phyloP scores from a whole-genome alignment of 441 rosid genomes.

The Metrosideros polymorpha region DNA sequence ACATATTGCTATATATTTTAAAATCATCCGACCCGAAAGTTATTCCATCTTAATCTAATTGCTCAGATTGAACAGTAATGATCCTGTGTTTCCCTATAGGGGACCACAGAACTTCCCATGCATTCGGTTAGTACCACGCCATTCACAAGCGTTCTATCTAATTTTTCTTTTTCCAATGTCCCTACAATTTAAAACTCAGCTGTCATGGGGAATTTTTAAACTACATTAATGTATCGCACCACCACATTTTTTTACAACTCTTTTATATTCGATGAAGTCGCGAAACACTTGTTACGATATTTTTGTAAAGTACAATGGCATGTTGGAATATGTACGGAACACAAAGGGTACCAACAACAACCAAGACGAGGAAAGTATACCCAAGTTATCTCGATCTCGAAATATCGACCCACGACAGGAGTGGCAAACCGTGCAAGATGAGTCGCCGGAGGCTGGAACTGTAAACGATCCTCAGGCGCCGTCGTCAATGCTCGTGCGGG shows the following conservation, averaged over 20 bases:
- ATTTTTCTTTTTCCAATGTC: neutral
- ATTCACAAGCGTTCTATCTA: neutral
- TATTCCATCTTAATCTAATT: neutral
- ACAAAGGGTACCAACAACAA: neutral
- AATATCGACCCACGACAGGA: neutral
- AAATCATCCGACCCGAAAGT: neutral
- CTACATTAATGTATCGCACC: neutral
- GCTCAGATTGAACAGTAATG: neutral
- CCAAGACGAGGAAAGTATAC: neutral
- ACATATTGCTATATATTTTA: neutral
- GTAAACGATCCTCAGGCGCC: neutral
- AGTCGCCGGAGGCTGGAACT: neutral
- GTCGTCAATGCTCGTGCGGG: neutral
- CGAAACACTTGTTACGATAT: neutral
- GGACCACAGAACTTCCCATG: neutral
- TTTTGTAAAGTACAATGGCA: neutral
- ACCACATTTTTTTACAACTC: neutral
- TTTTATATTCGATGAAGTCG: neutral
- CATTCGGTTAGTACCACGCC: neutral
- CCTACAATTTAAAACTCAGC: neutral
- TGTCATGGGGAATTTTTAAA: neutral
- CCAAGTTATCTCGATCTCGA: neutral
- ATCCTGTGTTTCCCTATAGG: neutral
- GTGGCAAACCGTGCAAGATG: neutral
- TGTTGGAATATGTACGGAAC: neutral